These are phyloP conservation scores for Artemisia tridentata DNA, from an alignment of 129 eudicot species.

Conservation along the genomic window DNA sequence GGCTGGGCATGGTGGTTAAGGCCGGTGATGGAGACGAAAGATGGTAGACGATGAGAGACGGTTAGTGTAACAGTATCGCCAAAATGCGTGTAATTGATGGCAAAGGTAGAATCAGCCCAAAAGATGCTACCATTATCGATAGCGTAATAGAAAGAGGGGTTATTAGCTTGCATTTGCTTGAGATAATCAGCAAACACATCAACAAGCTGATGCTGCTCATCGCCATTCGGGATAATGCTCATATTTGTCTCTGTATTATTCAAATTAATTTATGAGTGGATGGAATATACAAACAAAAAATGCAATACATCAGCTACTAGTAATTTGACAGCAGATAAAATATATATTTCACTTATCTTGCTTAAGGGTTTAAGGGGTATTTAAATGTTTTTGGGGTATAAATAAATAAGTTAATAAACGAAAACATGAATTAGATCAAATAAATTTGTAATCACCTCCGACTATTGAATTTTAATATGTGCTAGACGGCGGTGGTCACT, in stretches of 20 bases:
- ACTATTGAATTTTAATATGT: too few relatives aligned
- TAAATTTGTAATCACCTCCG: too few relatives aligned
- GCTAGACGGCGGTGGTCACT: too few relatives aligned
- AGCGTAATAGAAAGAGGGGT: slow-evolving; percentile 63
- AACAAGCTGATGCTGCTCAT: slow-evolving; percentile 27
- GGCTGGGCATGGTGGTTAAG: slow-evolving; percentile 82
- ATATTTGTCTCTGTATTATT: slow-evolving; percentile 24
- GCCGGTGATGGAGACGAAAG: slow-evolving; percentile 68
- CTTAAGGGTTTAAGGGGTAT: too few relatives aligned
- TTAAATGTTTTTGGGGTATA: too few relatives aligned
- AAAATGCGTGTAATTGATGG: slow-evolving; percentile 59
- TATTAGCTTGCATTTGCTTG: slow-evolving; percentile 53
- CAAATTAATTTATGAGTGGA: too few relatives aligned
- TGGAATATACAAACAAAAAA: too few relatives aligned
- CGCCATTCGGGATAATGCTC: slow-evolving; percentile 14
- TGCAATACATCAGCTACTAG: too few relatives aligned
- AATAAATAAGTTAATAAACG: too few relatives aligned
- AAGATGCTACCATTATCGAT: slow-evolving; percentile 47
- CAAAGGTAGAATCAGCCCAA: slow-evolving; percentile 63
- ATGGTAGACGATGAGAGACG: slow-evolving; percentile 44
- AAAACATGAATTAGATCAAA: too few relatives aligned
- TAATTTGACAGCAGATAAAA: too few relatives aligned
- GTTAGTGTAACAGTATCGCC: slow-evolving; percentile 73
- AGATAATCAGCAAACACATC: slow-evolving; percentile 48
- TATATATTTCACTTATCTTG: too few relatives aligned